phyloP scores from a whole-genome alignment of 257 asterid genomes.

The Nicotiana noctiflora region DNA sequence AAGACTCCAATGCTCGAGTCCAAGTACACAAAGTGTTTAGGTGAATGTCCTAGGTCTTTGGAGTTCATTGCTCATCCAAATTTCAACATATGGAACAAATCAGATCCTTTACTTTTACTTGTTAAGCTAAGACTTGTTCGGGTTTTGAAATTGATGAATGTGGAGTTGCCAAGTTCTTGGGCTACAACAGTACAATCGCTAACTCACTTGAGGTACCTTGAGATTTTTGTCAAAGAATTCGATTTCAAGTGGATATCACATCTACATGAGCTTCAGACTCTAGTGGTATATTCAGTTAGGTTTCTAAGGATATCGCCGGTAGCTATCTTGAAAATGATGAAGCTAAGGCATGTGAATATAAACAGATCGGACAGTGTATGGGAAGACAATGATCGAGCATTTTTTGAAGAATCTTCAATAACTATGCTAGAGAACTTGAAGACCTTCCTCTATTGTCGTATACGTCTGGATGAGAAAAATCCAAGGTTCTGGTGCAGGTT shows the following conservation, averaged over 20 bases:
- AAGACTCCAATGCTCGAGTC: background rate
- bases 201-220: too few species aligned
- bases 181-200: background rate
- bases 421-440: background rate
- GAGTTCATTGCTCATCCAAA: background rate
- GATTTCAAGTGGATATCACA: background rate
- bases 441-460: background rate
- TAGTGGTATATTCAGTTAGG: background rate
- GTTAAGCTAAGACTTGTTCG: background rate
- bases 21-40: background rate
- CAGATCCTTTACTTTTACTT: background rate
- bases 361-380: background rate
- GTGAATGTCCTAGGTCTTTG: background rate
- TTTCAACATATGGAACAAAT: background rate
- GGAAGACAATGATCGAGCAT: background rate
- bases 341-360: background rate
- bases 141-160: background rate
- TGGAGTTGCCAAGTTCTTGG: background rate
- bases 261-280: background rate
- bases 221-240: background rate
- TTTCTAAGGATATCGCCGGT: background rate
- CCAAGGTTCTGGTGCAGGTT: background rate
- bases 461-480: fast-evolving
- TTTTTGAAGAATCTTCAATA: background rate
- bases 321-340: background rate